Evolutionary conservation across 169 alveolate genomes (phyloP).

Genomic region (Theileria parva): DNA sequence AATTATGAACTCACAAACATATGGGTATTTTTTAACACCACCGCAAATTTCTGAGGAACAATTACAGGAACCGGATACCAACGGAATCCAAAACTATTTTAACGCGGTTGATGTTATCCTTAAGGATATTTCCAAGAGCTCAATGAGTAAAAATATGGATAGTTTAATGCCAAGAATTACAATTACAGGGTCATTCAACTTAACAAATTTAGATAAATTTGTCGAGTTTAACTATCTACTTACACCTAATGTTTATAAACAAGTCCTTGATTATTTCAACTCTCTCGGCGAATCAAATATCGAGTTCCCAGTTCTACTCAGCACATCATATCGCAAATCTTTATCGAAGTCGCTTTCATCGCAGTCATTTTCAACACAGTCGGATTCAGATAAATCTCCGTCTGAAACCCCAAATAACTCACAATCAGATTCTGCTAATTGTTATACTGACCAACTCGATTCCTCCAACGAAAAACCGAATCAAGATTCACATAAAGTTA

Average conservation of each 20-base stretch:
- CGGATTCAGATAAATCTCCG: neutral
- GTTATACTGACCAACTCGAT: neutral
- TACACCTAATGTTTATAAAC: neutral
- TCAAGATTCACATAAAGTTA: neutral
- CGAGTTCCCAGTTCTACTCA: neutral
- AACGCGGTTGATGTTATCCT: conserved; percentile 4
- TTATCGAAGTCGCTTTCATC: neutral
- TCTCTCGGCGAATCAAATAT: neutral
- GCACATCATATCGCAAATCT: neutral
- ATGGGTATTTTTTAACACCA: neutral
- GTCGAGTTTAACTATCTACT: neutral
- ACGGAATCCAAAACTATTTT: neutral
- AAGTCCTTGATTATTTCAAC: neutral
- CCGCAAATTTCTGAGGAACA: neutral
- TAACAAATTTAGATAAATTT: neutral
- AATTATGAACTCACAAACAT: neutral
- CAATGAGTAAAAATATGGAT: neutral
- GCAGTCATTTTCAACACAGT: neutral
- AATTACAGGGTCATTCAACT: neutral
- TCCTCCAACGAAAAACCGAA: neutral
- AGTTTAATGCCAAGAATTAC: neutral
- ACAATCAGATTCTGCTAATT: neutral
- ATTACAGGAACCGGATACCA: neutral
- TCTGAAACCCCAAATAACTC: neutral
- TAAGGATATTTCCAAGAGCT: neutral